phyloP scores from a whole-genome alignment of 2,329 filamentous ascomycete genomes.

The Rhexocercosporidium sp. region DNA sequence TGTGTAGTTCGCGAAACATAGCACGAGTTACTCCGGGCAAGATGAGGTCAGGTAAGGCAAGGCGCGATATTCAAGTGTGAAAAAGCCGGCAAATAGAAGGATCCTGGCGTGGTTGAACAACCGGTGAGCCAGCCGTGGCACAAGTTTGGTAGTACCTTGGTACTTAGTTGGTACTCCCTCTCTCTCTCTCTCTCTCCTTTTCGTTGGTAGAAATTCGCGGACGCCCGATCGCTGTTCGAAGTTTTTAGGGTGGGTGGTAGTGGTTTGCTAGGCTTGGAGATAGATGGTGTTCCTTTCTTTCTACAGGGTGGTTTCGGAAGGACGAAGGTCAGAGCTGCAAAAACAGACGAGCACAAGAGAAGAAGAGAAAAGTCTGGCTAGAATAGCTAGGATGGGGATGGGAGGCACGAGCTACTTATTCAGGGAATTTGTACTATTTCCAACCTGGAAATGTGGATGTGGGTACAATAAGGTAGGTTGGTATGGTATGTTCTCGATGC shows the following conservation, averaged over 20 bases:
- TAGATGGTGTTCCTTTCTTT: neutral
- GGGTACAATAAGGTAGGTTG: too few relatives aligned
- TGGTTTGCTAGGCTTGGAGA: neutral
- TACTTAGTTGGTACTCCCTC: too few relatives aligned
- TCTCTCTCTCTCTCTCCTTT: too few relatives aligned
- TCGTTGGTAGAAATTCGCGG: neutral
- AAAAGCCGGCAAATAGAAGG: neutral
- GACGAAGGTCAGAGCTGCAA: neutral
- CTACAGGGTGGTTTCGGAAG: neutral
- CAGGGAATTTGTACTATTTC: slow-evolving; percentile 9
- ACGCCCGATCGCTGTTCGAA: neutral
- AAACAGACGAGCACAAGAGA: neutral
- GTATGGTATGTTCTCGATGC: too few relatives aligned
- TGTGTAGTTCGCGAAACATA: slow-evolving; percentile 16
- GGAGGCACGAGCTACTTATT: slow-evolving; percentile 10
- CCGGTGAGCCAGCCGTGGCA: slow-evolving; percentile 9
- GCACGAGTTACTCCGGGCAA: slow-evolving; percentile 2
- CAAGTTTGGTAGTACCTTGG: slow-evolving; percentile 3
- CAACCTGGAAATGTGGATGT: neutral
- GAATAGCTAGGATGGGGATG: neutral
- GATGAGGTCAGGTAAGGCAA: neutral
- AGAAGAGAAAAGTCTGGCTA: neutral
- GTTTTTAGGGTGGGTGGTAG: neutral
- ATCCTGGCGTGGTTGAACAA: neutral
- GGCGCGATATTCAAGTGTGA: neutral